A percentile compares a stretch with the other conserved stretches of the same genome.
Evolutionary conservation across 192 early-diverging fungal species (phyloP).

Genomic region (Gaertneriomyces sp.): DNA sequence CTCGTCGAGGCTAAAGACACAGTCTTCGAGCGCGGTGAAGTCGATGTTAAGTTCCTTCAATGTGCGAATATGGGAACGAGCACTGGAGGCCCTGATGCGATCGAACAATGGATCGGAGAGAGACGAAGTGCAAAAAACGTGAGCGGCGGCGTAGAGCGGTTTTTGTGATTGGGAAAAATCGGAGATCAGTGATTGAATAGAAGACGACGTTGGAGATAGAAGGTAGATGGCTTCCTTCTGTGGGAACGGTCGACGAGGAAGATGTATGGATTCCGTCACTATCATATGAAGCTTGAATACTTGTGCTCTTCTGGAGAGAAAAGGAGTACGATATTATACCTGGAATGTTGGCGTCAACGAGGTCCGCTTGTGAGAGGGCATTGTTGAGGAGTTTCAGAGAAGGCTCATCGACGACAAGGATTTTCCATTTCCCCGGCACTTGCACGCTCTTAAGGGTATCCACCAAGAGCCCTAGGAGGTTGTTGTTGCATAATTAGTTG

Average conservation of each 20-base stretch:
- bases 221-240: slow-evolving; percentile 63
- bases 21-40: slow-evolving; percentile 50
- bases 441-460: slow-evolving; percentile 75
- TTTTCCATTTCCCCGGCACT: slow-evolving; percentile 66
- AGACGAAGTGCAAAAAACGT: slow-evolving; percentile 56
- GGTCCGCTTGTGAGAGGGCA: slow-evolving; percentile 72
- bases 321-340: slow-evolving; percentile 33
- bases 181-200: slow-evolving; percentile 41
- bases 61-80: slow-evolving; percentile 31
- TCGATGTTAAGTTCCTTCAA: slow-evolving; percentile 51
- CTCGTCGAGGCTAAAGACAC: slow-evolving; percentile 44
- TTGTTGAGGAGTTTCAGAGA: slow-evolving; percentile 68
- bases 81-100: slow-evolving; percentile 51
- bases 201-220: slow-evolving; percentile 42
- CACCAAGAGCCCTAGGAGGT: slow-evolving; percentile 37
- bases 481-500: background rate
- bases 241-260: slow-evolving; percentile 49
- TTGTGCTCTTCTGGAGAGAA: background rate
- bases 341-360: slow-evolving; percentile 71
- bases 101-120: slow-evolving; percentile 64
- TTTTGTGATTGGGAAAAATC: slow-evolving; percentile 47
- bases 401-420: slow-evolving; percentile 74
- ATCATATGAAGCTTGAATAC: background rate
- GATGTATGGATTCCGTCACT: slow-evolving; percentile 42
- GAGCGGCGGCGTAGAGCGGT: slow-evolving; percentile 51